Conservation (phyloP, 83 land plant species). For the Diphasiastrum complanatum region DNA sequence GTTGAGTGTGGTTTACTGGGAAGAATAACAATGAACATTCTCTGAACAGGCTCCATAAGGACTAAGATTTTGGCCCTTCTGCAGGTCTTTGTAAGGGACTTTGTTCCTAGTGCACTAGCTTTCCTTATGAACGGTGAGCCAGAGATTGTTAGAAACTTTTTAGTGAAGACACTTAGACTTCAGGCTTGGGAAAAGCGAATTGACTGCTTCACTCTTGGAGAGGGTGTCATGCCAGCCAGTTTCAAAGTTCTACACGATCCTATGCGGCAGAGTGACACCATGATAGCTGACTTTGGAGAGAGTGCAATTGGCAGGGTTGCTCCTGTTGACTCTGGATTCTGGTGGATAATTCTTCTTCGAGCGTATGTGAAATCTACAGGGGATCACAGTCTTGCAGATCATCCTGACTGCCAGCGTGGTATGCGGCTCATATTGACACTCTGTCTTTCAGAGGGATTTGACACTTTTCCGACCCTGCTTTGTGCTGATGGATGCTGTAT, state of each 20-base stretch:
- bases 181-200: too few species aligned
- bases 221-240: background rate
- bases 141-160: background rate
- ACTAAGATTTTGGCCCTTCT: too few species aligned
- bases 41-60: too few species aligned
- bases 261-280: background rate
- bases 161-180: background rate
- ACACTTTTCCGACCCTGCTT: background rate
- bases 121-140: conserved; percentile 1
- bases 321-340: conserved; percentile 1
- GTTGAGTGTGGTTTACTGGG: too few species aligned
- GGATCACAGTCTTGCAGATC: background rate
- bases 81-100: conserved; percentile 2
- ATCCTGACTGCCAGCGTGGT: background rate
- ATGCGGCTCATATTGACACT: background rate
- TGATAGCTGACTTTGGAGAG: conserved; percentile 4
- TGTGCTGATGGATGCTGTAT: background rate
- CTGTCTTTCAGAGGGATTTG: background rate
- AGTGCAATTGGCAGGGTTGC: conserved; percentile 1
- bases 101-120: background rate
- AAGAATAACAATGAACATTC: too few species aligned
- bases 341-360: conserved; percentile 4
- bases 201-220: too few species aligned
- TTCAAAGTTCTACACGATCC: background rate
- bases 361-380: background rate